Base-by-base conservation (phyloP, 2,329 filamentous ascomycete species). In the Trichoderma sp. region DNA sequence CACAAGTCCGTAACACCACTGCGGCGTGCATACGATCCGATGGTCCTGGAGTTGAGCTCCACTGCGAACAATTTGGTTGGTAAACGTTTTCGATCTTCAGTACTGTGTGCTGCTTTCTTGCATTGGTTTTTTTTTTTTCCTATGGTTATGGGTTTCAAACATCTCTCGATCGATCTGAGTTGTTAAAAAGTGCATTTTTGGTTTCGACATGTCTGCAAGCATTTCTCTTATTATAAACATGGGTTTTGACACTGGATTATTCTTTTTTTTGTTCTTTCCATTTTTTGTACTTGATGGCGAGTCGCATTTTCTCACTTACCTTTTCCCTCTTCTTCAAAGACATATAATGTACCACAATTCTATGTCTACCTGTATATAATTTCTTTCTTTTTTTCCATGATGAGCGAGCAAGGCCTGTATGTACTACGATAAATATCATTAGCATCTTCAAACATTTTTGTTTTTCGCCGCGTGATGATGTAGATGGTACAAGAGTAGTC, bases 61-160 rank as follows among this genome's bases (percentile, higher is more conserved):
- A 86, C 75, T 82, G 81, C 64, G 84, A 86, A 75, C 77, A 82
- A 55, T 85, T 85, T 74, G 82, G 79, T 5, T 83, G 81, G 81
- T 83, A 71, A 43, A 75, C 43, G 19, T 24, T 19, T 29, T 35
- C 31, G 11, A 19, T 10, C 14, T 16, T n/a, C 14, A 33, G 56
- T 24, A 10, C 19, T 11, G 53, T 7, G 5, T 7, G 43, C 16
- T 40, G 37, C 7, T 43, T n/a, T 43, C 14, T 19, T 43, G 40
- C 16, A n/a, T 43, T n/a, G 19, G 10, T 47, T 24, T 7, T 8
- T 6, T 53, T n/a, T 40, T 7, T 8, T 6, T 53, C 14, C 29
- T 33, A 13, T 35, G 14, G 6, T 43, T 49, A 33, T 21, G 27
- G 16, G 19, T 53, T 29, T 37, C 11, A 13, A 10, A 24, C 35